Base-by-base conservation (phyloP, 176 grass and related monocot species). In the Chloris gayana region DNA sequence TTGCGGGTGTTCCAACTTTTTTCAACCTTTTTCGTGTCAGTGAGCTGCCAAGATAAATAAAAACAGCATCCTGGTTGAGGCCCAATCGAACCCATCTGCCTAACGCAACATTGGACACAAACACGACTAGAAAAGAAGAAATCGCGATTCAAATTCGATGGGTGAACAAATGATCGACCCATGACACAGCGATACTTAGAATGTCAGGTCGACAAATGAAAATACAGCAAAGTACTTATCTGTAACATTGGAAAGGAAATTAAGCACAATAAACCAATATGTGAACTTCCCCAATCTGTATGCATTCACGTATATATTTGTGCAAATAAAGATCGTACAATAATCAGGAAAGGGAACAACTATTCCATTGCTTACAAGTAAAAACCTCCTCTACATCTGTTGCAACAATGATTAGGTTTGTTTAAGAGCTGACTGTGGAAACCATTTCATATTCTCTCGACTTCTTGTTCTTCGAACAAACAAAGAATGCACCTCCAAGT, bases 401-500 rank as follows among this genome's bases (percentile, higher is more conserved):
- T 34, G 45, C 45, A 70, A 37, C 13, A 24, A 81, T 57, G 67
- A 51, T 70, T 79, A 64, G 19, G 27, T 27, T 57, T 39, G 58
- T 61, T 61, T 83, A 93, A 62, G 87, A 72, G 66, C 79, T 91
- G 21, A 65, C 71, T 24, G 78, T 67, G 35, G 91, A 63, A 70
- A 91, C 91, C 77, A 85, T 88, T 59, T 94, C 91, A 44, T 94
- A 94, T 49, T 83, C 85, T 14, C 71, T 88, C 19, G 54, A 21
- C 60, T 73, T 86, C 13, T 74, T 85, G 53, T 47, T 75, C 73
- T 70, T 91, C 1, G 64, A 82, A 69, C 85, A 87, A 73, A 90
- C 60, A 67, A 94, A 86, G 83, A 88, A 94, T 64, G 75, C 21
- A n/a, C 94, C 94, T 41, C 89, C 91, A 46, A 88, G 76, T 46